These are phyloP conservation scores for Yamadazyma atlantica DNA, from an alignment of 1,139 yeast genomes.

Conservation along the genomic window DNA sequence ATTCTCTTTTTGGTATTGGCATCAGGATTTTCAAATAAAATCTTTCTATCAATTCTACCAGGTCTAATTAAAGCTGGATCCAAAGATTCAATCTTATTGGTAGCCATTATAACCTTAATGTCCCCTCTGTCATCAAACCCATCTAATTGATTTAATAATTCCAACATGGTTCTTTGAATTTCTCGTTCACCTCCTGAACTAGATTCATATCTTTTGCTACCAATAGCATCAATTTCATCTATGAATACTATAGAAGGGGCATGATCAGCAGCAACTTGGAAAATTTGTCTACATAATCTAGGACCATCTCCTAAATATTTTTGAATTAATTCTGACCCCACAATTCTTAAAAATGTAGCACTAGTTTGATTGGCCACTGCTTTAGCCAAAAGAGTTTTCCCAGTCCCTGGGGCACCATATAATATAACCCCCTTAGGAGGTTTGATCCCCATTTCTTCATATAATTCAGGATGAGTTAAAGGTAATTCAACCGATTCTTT, in stretches of 20 bases:
- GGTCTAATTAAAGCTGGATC: conserved; percentile 99
- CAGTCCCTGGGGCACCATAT: conserved; percentile 99
- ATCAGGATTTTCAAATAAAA: conserved; percentile 94
- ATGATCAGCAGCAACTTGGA: conserved; percentile 95
- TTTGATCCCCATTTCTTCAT: conserved; percentile 98
- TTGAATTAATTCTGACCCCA: conserved; percentile 95
- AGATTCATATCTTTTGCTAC: conserved; percentile 95
- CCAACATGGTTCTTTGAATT: conserved; percentile 98
- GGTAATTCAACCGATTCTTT: conserved; percentile 98
- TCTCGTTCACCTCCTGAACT: conserved; percentile 97
- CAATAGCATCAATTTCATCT: conserved; percentile 99
- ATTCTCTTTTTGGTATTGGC: conserved; percentile 91
- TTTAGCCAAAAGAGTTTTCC: conserved; percentile 93
- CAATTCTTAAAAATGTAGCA: conserved; percentile 94
- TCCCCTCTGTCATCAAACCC: conserved; percentile 99
- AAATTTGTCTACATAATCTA: conserved; percentile 87
- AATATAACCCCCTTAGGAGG: conserved; percentile 99
- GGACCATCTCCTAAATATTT: conserved; percentile 99
- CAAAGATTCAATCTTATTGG: conserved; percentile 90
- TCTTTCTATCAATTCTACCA: conserved; percentile 97
- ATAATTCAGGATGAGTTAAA: conserved; percentile 93
- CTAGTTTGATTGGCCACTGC: conserved; percentile 98
- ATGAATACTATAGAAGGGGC: conserved; percentile 98
- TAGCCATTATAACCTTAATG: conserved; percentile 98
- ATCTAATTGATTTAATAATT: conserved; percentile 91